These are phyloP conservation scores for Lanmaoa pseudosensibilis DNA, from an alignment of 768 basidiomycete genomes.

Conservation along the genomic window DNA sequence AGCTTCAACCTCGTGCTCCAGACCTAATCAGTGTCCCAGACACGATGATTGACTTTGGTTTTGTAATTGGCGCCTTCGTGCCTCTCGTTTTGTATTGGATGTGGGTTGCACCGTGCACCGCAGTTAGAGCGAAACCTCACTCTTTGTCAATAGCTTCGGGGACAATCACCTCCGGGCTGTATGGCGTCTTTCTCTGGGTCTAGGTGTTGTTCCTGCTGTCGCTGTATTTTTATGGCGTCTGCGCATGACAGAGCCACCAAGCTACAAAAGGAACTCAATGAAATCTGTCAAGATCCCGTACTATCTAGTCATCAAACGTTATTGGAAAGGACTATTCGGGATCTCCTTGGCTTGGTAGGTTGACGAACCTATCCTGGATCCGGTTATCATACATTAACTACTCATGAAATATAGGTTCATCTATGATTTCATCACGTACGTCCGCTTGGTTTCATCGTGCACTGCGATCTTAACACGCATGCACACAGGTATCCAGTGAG, in stretches of 20 bases:
- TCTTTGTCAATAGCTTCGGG: constrained; percentile 54
- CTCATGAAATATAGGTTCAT: constrained; percentile 50
- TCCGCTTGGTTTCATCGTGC: constrained; percentile 13
- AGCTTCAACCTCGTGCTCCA: neutral
- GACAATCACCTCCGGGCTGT: constrained; percentile 77
- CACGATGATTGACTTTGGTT: constrained; percentile 83
- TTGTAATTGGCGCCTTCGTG: constrained; percentile 76
- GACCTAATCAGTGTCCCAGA: constrained; percentile 41
- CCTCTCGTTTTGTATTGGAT: constrained; percentile 90
- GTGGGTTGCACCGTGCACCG: constrained; percentile 39
- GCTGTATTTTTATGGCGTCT: constrained; percentile 87
- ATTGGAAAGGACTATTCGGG: constrained; percentile 72
- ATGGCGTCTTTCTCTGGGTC: constrained; percentile 84
- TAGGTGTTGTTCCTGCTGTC: constrained; percentile 78
- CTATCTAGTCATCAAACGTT: constrained; percentile 70
- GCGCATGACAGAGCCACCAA: constrained; percentile 75
- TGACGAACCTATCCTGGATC: neutral
- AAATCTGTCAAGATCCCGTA: constrained; percentile 74
- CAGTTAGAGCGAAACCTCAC: neutral
- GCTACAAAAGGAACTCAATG: constrained; percentile 80
- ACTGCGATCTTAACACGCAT: neutral
- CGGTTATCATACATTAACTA: neutral
- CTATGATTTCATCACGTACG: constrained; percentile 77
- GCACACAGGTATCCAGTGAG: constrained; percentile 60
- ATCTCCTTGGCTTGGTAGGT: constrained; percentile 73